Evolutionary conservation across 2,329 filamentous ascomycete species (phyloP).

Genomic region (Passalora sequoiae): DNA sequence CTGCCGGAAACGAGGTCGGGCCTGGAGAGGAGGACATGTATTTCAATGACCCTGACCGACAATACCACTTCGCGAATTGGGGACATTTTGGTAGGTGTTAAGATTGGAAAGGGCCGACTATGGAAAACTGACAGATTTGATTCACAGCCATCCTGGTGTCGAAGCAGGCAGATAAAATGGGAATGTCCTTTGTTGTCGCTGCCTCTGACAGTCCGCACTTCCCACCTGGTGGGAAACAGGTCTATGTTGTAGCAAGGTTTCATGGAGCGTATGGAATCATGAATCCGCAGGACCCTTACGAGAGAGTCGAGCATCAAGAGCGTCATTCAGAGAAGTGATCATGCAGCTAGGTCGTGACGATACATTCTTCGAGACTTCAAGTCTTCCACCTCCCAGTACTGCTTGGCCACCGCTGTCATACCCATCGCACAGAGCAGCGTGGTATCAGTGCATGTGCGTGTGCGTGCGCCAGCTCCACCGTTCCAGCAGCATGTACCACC

Average conservation of each 20-base stretch:
- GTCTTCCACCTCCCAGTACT: neutral
- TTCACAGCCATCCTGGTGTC: neutral
- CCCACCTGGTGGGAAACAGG: neutral
- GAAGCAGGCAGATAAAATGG: neutral
- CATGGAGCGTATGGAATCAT: neutral
- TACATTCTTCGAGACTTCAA: neutral
- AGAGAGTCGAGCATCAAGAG: neutral
- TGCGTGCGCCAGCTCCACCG: neutral
- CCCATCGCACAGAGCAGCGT: neutral
- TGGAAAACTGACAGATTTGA: neutral
- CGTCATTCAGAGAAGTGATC: neutral
- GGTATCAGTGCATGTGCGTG: neutral
- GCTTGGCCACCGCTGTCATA: neutral
- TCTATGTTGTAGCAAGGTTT: neutral
- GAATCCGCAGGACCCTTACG: neutral
- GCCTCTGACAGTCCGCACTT: neutral
- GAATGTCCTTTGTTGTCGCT: neutral
- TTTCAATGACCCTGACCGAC: neutral
- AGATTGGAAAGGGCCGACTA: no score
- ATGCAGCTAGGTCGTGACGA: neutral
- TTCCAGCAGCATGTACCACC: neutral
- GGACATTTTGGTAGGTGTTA: neutral
- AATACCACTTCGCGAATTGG: neutral
- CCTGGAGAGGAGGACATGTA: conserved; percentile 1
- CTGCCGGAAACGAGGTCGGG: neutral